These are phyloP conservation scores for Lactuca saligna DNA, from an alignment of 129 eudicot genomes.

Conservation along the genomic window DNA sequence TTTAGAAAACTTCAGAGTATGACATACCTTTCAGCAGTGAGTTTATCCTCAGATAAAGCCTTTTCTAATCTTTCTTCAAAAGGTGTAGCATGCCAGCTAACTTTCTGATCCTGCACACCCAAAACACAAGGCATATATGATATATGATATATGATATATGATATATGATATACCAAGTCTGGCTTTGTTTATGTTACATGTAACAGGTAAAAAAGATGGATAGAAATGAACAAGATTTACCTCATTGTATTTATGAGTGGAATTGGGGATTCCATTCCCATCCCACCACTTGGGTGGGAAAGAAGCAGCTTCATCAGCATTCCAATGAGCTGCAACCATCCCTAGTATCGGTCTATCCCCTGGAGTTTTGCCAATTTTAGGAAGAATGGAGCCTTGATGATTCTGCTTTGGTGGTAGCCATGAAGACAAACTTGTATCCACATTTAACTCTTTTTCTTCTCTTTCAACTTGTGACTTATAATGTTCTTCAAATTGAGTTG, in stretches of 20 bases:
- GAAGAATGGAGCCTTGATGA: conserved; percentile 25
- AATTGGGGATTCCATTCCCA: conserved; percentile 87
- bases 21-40: conserved; percentile 59
- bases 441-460: conserved; percentile 30
- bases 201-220: background rate
- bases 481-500: conserved; percentile 35
- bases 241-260: conserved; percentile 93
- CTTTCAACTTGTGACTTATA: conserved; percentile 20
- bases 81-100: conserved; percentile 94
- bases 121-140: background rate
- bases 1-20: conserved; percentile 7
- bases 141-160: no score
- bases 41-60: conserved; percentile 76
- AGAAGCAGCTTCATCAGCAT: conserved; percentile 48
- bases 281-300: conserved; percentile 72
- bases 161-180: background rate
- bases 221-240: conserved; percentile 22
- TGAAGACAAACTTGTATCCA: conserved; percentile 61
- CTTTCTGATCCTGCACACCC: conserved; percentile 82
- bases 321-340: conserved; percentile 82
- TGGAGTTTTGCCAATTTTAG: conserved; percentile 41
- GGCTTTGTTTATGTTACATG: background rate
- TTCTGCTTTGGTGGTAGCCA: conserved; percentile 57
- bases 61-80: conserved; percentile 92
- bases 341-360: conserved; percentile 76